Evolutionary conservation across 2,329 filamentous ascomycete species (phyloP).

Genomic region (Furcasterigmium furcatum): DNA sequence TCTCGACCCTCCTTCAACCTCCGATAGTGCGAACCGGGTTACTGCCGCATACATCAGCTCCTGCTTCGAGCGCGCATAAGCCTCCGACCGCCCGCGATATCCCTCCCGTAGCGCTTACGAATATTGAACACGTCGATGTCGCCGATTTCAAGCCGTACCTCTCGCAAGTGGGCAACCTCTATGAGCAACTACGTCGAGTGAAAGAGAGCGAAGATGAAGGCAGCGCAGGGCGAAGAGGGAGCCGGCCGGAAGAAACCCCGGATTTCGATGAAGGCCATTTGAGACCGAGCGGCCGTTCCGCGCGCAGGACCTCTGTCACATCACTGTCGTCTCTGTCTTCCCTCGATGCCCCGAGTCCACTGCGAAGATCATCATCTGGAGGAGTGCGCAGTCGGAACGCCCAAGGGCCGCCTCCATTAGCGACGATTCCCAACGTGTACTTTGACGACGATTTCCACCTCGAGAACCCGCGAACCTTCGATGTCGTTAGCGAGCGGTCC

Average conservation of each 20-base stretch:
- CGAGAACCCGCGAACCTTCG: constrained; percentile 94
- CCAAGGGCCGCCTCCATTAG: constrained; percentile 79
- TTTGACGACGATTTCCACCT: constrained; percentile 94
- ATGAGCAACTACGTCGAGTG: constrained; percentile 82
- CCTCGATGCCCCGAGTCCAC: constrained; percentile 39
- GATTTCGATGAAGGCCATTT: constrained; percentile 43
- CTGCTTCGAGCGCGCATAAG: constrained; percentile 69
- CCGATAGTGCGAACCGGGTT: constrained; percentile 88
- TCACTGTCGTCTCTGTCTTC: constrained; percentile 49
- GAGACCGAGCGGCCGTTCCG: constrained; percentile 37
- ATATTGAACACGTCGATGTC: constrained; percentile 76
- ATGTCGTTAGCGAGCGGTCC: constrained; percentile 92
- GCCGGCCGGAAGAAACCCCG: constrained; percentile 38
- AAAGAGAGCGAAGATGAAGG: constrained; percentile 73
- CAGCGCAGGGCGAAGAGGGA: constrained; percentile 33
- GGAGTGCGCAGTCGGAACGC: constrained; percentile 51
- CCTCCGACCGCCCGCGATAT: constrained; percentile 87
- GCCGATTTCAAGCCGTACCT: constrained; percentile 83
- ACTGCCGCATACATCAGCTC: constrained; percentile 71
- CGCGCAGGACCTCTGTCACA: constrained; percentile 35
- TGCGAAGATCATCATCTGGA: constrained; percentile 42
- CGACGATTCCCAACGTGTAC: constrained; percentile 89
- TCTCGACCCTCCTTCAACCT: constrained; percentile 88
- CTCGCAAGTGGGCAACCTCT: constrained; percentile 78
- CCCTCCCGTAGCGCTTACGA: constrained; percentile 86